Evolutionary conservation across 345 rosid species (phyloP), one percentile per base, ranked within the genome.

Genomic region (Lepidium didymum): DNA sequence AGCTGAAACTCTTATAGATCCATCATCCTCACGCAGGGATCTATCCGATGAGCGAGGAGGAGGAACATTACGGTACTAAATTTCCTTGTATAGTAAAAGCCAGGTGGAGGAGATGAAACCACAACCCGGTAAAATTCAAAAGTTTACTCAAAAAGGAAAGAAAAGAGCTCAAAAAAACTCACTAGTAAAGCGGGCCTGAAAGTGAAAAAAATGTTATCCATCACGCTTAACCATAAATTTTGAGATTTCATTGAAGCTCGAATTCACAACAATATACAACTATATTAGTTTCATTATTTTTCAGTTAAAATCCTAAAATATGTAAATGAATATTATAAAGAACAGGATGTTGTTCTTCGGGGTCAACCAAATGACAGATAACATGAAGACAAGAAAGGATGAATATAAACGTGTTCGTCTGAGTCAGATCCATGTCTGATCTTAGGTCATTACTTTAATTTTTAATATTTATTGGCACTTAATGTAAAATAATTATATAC

Each of bases 371-470:
- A 44, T 67, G 64, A 35, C 38, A 60, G 18, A 42, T 51, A 60
- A 33, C 36, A 2, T 52, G 19, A 41, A 52, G 68, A 70, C 62
- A 70, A 70, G 12, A 61, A 52, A 7, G 6, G 31, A 23, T 52
- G 38, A 42, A 62, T 31, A 45, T 34, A 61, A 70, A 52, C 62
- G 45, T 34, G 33, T 25, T 54, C n/a, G 14, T 53, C 69, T 53
- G 75, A 70, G 62, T 70, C 69, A 62, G 68, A 70, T 70, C 68
- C 62, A 53, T 70, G 68, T 61, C 61, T 38, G n/a, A 25, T 47
- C 41, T 41, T 38, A 52, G 8, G 15, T 52, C 58, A 64, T 29
- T 36, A 19, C 9, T 35, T 34, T 47, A 16, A 18, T 23, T 47
- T 16, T 31, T 41, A 62, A 8, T n/a, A 40, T 15, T 27, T 15